A percentile compares a stretch with the other conserved stretches of the same genome.
phyloP scores from a whole-genome alignment of 2,329 filamentous ascomycete species.

The Hypomyces rosellus region DNA sequence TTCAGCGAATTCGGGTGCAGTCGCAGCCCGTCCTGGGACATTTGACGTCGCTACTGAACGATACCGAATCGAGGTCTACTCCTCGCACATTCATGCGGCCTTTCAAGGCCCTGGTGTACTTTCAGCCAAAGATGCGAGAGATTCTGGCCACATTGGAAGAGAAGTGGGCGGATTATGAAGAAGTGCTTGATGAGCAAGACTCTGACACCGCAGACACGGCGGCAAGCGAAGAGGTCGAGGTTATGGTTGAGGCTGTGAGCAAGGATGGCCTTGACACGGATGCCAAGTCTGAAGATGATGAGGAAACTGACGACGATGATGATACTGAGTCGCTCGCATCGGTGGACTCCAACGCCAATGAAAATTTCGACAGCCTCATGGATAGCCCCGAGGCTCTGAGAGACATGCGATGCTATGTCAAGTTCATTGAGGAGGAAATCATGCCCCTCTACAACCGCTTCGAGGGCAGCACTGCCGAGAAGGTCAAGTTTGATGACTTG shows the following conservation, averaged over 20 bases:
- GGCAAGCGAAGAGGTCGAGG: constrained; percentile 20
- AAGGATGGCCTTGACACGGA: not conserved
- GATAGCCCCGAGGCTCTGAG: constrained; percentile 32
- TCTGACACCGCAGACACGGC: constrained; percentile 18
- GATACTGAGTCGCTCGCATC: constrained; percentile 29
- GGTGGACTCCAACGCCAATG: constrained; percentile 31
- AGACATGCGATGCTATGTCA: constrained; percentile 38
- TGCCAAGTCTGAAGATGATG: constrained; percentile 12
- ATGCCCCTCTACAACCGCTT: constrained; percentile 29
- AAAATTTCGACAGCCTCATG: constrained; percentile 31
- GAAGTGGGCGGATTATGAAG: constrained; percentile 35
- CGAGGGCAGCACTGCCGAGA: constrained; percentile 21
- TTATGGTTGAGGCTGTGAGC: constrained; percentile 19
- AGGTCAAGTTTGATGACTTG: constrained; percentile 36
- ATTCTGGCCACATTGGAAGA: constrained; percentile 33
- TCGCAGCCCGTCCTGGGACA: constrained; percentile 35
- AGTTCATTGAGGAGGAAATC: constrained; percentile 37
- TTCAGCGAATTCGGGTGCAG: constrained; percentile 34
- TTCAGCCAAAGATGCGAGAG: constrained; percentile 36
- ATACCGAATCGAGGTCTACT: constrained; percentile 28
- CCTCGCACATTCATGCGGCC: constrained; percentile 36
- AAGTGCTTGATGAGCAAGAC: constrained; percentile 18
- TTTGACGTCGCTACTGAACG: constrained; percentile 30
- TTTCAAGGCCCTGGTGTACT: constrained; percentile 35
- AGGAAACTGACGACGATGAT: constrained; percentile 18